Base-by-base conservation (phyloP, 2,329 filamentous ascomycete species). In the Talaromyces atroroseus region DNA sequence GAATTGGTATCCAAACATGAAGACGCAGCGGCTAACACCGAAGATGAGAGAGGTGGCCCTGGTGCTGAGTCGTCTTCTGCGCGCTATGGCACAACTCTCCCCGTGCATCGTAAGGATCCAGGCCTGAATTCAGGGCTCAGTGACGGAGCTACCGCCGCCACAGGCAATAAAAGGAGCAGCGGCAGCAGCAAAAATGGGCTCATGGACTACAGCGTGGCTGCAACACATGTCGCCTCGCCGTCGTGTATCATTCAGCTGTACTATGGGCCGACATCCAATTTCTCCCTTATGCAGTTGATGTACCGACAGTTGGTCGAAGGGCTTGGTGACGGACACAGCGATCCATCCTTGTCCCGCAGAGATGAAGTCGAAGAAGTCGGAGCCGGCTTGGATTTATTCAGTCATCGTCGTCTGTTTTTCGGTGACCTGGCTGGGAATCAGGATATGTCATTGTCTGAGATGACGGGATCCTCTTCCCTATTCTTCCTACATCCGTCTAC, bases 201-300 rank as follows among this genome's bases (percentile, higher is more conserved):
- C 44, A 66, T 71, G 49, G 72, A 74, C 52, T 73, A 70, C 57
- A 78, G 76, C 56, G 76, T 78, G n/a, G 74, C 75, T 2, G 76
- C 76, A 20, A 77, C 74, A 8, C 76, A 78, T 60, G 71, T 73
- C 62, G 68, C 74, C 24, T 76, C 75, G 1, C 71, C 76, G 1
- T 77, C 74, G 20, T 75, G 74, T 56, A 65, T 70, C 36, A 68
- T 77, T 16, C 74, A 78, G 58, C 65, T 78, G 0, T 78, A 78
- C 61, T 78, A 78, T 63, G 76, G 76, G 0, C 73, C 76, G 0
- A 76, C 76, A 0, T 78, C 76, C 0, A 76, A 78, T 59, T 78
- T 78, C 32, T 69, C 75, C 0, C 68, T 78, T 1, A 71, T 74
- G 65, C 70, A 74, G 40, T 65, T 72, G 21, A 65, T 73, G 11